Evolutionary conservation across 768 basidiomycete species (phyloP), one percentile per base, ranked within the genome.

Genomic region (Boletus sp.): DNA sequence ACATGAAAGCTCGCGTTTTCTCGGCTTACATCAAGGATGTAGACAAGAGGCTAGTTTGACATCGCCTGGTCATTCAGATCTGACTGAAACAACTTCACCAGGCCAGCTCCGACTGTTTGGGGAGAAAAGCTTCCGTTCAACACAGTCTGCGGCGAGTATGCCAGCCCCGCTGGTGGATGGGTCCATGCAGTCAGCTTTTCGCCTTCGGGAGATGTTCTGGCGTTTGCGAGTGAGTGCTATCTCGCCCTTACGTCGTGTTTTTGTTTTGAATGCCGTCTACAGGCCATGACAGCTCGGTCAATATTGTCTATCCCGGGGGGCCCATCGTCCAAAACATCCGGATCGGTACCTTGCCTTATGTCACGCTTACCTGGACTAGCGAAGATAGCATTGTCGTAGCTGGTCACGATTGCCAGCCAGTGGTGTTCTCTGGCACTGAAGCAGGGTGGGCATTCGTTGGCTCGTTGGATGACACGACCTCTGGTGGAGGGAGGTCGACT

Each of bases 11-110:
- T 11, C 83, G 95, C 19, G 97, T 99, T 8, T 91, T 98, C 72
- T 98, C 95, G 1, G 97, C 94, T 4, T 98, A 93, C 72, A 95
- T 98, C 76, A 99, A 99, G 77, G 97, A 97, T 63, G 86, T 98
- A 21, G 97, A 99, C 68, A 84, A 90, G 65, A 90, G 86, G 96
- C 89, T 60, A 59, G 78, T 66, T 25, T 7, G 23, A 47, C n/a
- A 33, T 53, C 50, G 47, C 13, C 29, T 27, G 30, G 14, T 14
- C 37, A 9, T 27, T 35, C 25, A n/a, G n/a, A 27, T 52, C 5
- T 27, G 39, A 46, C 56, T 59, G 42, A 65, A 5, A 62, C 40
- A 9, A 50, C 19, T 11, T 42, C 17, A 53, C 5, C 58, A 96
- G 95, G 66, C 97, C 96, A 19, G 77, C 85, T 38, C 83, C 93